Evolutionary conservation across 352 stramenopile species (phyloP).

Genomic region (Plasmopara halstedii): DNA sequence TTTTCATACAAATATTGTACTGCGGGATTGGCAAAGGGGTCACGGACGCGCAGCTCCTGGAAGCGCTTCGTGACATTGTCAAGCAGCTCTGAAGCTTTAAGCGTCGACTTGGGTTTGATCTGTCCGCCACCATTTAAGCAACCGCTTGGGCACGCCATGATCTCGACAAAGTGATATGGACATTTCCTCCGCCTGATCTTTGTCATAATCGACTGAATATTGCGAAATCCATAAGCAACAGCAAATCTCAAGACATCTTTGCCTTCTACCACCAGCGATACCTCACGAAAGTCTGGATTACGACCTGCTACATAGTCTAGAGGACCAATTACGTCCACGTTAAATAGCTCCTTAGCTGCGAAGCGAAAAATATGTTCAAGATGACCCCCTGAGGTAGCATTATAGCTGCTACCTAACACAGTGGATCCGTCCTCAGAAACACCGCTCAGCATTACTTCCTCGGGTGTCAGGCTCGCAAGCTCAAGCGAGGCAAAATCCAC

Average conservation of each 20-base stretch:
- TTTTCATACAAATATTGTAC: slow-evolving; percentile 79
- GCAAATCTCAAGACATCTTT: slow-evolving; percentile 90
- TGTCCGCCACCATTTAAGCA: slow-evolving; percentile 97
- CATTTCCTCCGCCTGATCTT: slow-evolving; percentile 87
- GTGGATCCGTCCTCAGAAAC: slow-evolving; percentile 42
- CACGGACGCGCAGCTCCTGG: slow-evolving; percentile 49
- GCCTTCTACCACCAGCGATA: slow-evolving; percentile 60
- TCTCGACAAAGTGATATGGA: slow-evolving; percentile 95
- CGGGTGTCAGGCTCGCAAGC: slow-evolving; percentile 44
- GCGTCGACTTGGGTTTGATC: slow-evolving; percentile 65
- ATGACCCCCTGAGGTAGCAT: slow-evolving; percentile 81
- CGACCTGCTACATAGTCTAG: slow-evolving; percentile 83
- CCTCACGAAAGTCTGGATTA: slow-evolving; percentile 87
- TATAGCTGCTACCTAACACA: slow-evolving; percentile 54
- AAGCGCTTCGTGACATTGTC: slow-evolving; percentile 60
- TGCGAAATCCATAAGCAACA: slow-evolving; percentile 95
- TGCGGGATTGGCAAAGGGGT: slow-evolving; percentile 56
- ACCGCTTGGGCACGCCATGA: slow-evolving; percentile 97
- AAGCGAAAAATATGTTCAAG: slow-evolving; percentile 90
- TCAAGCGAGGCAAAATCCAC: slow-evolving; percentile 65
- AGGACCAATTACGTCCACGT: slow-evolving; percentile 70
- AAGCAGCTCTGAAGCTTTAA: slow-evolving; percentile 49
- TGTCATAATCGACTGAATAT: slow-evolving; percentile 93
- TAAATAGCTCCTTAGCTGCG: slow-evolving; percentile 85
- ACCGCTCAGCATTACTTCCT: slow-evolving; percentile 69